phyloP scores from a whole-genome alignment of 2,329 filamentous ascomycete genomes.

The Trichoderma koningii region DNA sequence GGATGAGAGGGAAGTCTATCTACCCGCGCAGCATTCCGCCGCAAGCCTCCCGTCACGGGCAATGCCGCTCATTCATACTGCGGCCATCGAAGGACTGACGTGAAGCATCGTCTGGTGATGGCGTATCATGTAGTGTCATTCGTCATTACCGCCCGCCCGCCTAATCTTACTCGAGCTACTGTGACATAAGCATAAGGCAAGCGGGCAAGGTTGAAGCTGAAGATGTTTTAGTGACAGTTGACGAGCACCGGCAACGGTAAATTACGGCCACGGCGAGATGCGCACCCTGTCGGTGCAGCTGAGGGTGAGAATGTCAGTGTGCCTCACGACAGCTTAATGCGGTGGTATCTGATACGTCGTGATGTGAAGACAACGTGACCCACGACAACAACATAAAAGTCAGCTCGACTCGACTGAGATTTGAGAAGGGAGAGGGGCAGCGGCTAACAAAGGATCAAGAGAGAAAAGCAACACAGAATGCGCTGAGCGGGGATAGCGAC shows the following conservation, averaged over 20 bases:
- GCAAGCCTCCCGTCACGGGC: slow-evolving; percentile 6
- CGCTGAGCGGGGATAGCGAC: not conserved
- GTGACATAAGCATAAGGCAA: no score
- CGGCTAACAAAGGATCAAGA: not conserved
- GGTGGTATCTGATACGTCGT: not conserved
- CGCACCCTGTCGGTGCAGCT: slow-evolving; percentile 26
- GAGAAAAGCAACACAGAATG: not conserved
- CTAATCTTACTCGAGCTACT: not conserved
- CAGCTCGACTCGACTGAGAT: not conserved
- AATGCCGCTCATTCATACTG: not conserved
- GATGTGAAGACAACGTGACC: no score
- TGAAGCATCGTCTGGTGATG: not conserved
- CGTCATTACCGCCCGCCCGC: not conserved
- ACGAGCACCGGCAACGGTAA: slow-evolving; percentile 2
- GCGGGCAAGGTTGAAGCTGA: not conserved
- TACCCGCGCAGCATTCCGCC: not conserved
- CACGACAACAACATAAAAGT: not conserved
- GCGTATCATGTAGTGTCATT: slow-evolving; percentile 3
- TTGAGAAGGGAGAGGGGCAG: not conserved
- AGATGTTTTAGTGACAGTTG: not conserved
- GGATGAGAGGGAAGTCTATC: not conserved
- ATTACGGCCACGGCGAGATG: slow-evolving; percentile 18
- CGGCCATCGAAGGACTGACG: not conserved
- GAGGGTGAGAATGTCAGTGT: not conserved
- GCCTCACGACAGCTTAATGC: not conserved